Evolutionary conservation across 768 basidiomycete species (phyloP), one percentile per base, ranked within the genome.

Genomic region (Nidula microcarpa): DNA sequence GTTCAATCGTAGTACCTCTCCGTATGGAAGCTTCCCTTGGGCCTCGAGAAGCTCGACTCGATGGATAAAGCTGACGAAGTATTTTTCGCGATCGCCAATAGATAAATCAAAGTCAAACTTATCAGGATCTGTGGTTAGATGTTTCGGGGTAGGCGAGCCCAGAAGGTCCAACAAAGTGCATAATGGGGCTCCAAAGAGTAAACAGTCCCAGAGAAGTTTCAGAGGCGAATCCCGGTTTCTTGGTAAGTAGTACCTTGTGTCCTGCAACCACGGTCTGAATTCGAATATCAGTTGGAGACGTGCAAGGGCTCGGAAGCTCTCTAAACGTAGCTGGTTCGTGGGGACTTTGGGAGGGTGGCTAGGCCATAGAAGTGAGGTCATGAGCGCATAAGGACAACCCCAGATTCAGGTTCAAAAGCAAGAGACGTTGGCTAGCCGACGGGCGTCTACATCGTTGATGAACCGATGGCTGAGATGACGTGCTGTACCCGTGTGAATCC

Each of bases 1-100:
- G 32, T 73, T 69, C 36, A 64, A 57, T 50, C 67, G 63, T 49
- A 76, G 39, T n/a, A 73, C 72, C 57, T 76, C 75, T 50, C 73
- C 74, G 54, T 66, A 75, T 3, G 67, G 59, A 5, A 75, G 43
- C 34, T 56, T 53, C 6, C 67, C 63, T 49, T 73, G 71, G 17
- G 64, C 45, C 53, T 75, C 71, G 13, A 75, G 54, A 11, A 66
- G 43, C 47, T 69, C 65, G 2, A 73, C 63, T 23, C 70, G 60
- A 35, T 71, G 62, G 37, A 74, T 71, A 46, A 76, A 74, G 51
- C 57, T 67, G 36, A 47, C 53, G 39, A 75, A 66, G 47, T 67
- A 69, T 44, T 47, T 50, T 54, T 63, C 62, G 45, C 71, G 60
- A 33, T 68, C 64, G 35, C 62, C 61, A 14, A 68, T 57, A 6